Evolutionary conservation across 495 filamentous ascomycete genomes (phyloP), one percentile per base, ranked within the genome.

Genomic region (Tuber microsphaerosporum): DNA sequence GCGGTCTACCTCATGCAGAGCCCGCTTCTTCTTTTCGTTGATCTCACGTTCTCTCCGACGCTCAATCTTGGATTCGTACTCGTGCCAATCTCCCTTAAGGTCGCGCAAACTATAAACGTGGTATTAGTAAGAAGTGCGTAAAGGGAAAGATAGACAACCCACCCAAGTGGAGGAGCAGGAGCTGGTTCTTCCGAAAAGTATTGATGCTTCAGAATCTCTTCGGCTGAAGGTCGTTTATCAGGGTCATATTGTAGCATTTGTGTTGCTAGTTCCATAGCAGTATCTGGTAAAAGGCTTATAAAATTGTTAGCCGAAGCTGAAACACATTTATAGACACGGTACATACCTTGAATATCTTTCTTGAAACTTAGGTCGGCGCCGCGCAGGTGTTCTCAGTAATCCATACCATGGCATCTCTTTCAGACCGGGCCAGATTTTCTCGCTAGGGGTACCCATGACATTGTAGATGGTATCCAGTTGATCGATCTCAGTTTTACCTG

Each of bases 341-440:
- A 79, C 76, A 76, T 79, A 82, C 80, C 88, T 90, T 74, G 89
- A 89, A 82, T 97, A 98, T 78, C 91, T 91, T 20, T 95, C 91
- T 12, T 89, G 90, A 81, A 99, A 99, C 1, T 92, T 87, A 73
- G 90, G 91, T n/a, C 89, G 87, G 76, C 89, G 90, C 56, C 90
- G 88, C 77, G 92, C 91, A 0, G 87, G 86, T 0, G 94, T 94
- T 61, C 93, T 86, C 75, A 99, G 87, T 31, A 99, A 87, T 82
- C 97, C 92, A 80, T 94, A 97, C 96, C 96, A 99, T 4, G 93
- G 91, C 91, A 97, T 97, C 74, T 97, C 92, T 69, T 90, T 87
- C 46, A 98, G 86, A 69, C 90, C 89, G 3, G 94, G 92, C 96
- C 96, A 99, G 26, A 97, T 91, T 14, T 85, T 85, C 74, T 88